A percentile compares a stretch with the other conserved stretches of the same genome.
These are phyloP conservation scores for Aegilops speltoides DNA, from an alignment of 176 grass and related monocot species.

Conservation along the genomic window DNA sequence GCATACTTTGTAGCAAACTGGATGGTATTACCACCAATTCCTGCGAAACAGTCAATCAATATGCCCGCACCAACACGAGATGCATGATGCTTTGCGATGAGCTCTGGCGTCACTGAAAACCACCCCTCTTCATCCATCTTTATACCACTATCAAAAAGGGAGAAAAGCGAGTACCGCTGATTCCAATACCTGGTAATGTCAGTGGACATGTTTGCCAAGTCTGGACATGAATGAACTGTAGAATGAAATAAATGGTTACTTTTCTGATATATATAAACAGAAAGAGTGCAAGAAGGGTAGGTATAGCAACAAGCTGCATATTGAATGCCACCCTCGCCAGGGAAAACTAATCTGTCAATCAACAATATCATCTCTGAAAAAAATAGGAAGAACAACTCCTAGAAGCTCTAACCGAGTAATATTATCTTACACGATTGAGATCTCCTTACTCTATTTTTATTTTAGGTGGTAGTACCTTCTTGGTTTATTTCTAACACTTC, in stretches of 20 bases:
- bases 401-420: constrained; percentile 35
- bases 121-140: constrained; percentile 96
- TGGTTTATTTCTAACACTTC: constrained; percentile 34
- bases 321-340: not conserved
- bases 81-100: constrained; percentile 88
- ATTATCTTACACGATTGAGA: constrained; percentile 57
- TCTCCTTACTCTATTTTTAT: constrained; percentile 75
- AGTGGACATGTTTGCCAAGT: constrained; percentile 31
- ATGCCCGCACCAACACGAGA: constrained; percentile 53
- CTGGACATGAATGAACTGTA: constrained; percentile 42
- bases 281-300: not conserved
- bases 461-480: constrained; percentile 45
- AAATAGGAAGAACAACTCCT: constrained; percentile 18
- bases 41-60: constrained; percentile 84
- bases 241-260: constrained; percentile 14
- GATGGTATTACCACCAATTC: constrained; percentile 91
- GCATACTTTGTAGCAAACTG: constrained; percentile 82
- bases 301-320: constrained; percentile 10
- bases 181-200: constrained; percentile 80
- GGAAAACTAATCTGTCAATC: not conserved
- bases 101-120: constrained; percentile 95
- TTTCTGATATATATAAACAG: constrained; percentile 10
- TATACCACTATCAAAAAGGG: constrained; percentile 80
- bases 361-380: constrained; percentile 20
- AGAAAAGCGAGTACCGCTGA: constrained; percentile 87